Evolutionary conservation across 352 stramenopile genomes (phyloP), one percentile per base, ranked within the genome.

Genomic region (Phytopythium montanum): DNA sequence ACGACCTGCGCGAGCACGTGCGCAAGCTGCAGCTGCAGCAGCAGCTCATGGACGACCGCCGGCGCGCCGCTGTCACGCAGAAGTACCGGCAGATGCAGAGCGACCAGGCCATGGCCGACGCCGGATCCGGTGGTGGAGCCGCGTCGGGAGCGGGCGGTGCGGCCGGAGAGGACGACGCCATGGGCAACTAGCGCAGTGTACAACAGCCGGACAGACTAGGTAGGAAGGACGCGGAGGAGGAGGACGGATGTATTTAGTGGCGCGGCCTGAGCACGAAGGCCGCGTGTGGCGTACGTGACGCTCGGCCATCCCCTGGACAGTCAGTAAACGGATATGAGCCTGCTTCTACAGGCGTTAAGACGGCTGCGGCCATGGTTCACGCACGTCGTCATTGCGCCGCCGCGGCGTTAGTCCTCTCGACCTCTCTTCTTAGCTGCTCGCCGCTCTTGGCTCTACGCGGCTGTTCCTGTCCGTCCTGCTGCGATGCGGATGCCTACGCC

Each of bases 21-120:
- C 85, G 96, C 56, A 97, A 98, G 72, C 74, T 99, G 50, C 92
- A 97, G 66, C 76, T 98, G 60, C 97, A 99, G 81, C 96, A 99
- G 79, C 93, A 98, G 75, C 90, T 97, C 54, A 98, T 99, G 93
- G 96, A 99, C 72, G 96, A 99, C 70, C 87, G 97, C 10, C 91
- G 97, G 53, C 89, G 96, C 42, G 84, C 84, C 18, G 86, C 86
- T 16, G 86, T 95, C 21, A 95, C 86, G 21, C 81, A 95, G 59
- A 85, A 95, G 67, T 95, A 95, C 34, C 83, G 82, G 2, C 82
- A 94, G 61, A 81, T 92, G 76, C 81, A 93, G 64, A 86, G 64
- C 45, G 79, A 76, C 41, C 65, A 70, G 23, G 36, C 33, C 25
- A 25, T 28, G 31, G 50, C 29, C 50, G 33, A 38, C 3, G 33